Evolutionary conservation across 495 filamentous ascomycete genomes (phyloP), one percentile per base, ranked within the genome.

Genomic region (Antarctomyces pellizariae): DNA sequence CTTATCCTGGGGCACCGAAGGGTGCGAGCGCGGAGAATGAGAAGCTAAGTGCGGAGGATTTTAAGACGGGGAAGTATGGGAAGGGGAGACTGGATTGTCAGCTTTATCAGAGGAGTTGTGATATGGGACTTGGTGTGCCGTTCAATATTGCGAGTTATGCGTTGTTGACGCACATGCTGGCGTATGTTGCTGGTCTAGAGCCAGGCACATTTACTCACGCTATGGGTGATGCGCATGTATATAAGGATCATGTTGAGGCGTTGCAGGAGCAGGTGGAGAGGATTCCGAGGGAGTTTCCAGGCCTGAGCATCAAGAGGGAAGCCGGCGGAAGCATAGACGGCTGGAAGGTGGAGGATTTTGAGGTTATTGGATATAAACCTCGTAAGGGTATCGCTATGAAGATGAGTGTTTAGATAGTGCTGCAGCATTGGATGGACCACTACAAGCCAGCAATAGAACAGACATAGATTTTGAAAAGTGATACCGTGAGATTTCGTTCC

Each of bases 91-190:
- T 93, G 12, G 70, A 75, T 40, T 86, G 78, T 38, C 62, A 82
- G 39, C 52, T 97, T 9, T 97, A 93, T 46, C 86, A 95, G 51
- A 59, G 86, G n/a, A 75, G 65, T 17, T 90, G 78, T 50, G 89
- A 97, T 50, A 92, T 93, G 79, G 86, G 86, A 2, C 64, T 95
- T 2, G 89, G 86, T 8, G 79, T 97, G 10, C 86, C 86, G 2
- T 95, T 97, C 57, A 97, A 97, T 43, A 93, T 97, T 33, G 86
- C 83, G 2, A 73, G 63, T 24, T 97, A 95, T 51, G 80, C 83
- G 28, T 54, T 95, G 31, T 56, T 95, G 21, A 91, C 80, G 22
- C 76, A 92, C 49, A 93, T 95, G 65, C 49, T 97, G 17, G 86
- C 89, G 4, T 71, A 78, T 46, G 80, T 73, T 15, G 75, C 71